These are phyloP conservation scores for Cytospora leucostoma DNA, from an alignment of 2,329 filamentous ascomycete genomes.

Conservation along the genomic window DNA sequence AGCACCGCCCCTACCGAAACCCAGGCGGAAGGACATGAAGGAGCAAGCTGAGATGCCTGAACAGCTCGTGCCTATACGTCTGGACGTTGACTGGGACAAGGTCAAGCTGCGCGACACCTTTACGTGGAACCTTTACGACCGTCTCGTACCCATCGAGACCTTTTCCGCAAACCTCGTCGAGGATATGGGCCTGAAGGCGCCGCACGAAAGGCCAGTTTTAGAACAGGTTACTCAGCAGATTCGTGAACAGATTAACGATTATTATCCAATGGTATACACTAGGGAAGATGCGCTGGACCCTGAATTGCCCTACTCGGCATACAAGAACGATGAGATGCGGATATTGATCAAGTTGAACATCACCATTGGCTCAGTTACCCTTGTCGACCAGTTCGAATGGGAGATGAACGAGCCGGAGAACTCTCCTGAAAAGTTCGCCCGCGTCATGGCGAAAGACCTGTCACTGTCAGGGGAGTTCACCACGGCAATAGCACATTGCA, in stretches of 20 bases:
- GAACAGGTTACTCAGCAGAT: constrained; percentile 69
- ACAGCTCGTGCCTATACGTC: constrained; percentile 83
- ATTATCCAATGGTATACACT: constrained; percentile 87
- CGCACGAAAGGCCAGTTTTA: constrained; percentile 64
- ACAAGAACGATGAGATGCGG: constrained; percentile 99
- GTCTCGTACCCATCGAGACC: constrained; percentile 73
- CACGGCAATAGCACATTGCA: constrained; percentile 96
- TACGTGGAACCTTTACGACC: constrained; percentile 96
- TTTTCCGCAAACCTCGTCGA: constrained; percentile 91
- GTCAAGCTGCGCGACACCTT: constrained; percentile 95
- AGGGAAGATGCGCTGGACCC: constrained; percentile 90
- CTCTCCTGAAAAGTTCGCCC: constrained; percentile 91
- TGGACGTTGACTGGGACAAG: constrained; percentile 96
- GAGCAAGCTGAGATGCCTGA: constrained; percentile 89
- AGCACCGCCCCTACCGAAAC: constrained; percentile 66
- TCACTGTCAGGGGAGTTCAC: constrained; percentile 94
- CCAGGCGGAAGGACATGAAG: constrained; percentile 76
- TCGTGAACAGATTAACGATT: constrained; percentile 87
- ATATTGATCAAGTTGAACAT: constrained; percentile 96
- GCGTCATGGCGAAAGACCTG: constrained; percentile 84
- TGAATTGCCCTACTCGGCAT: constrained; percentile 85
- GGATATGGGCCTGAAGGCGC: constrained; percentile 79
- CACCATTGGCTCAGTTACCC: constrained; percentile 89
- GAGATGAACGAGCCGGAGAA: constrained; percentile 95
- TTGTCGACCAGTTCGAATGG: constrained; percentile 98